Conservation (phyloP, 345 rosid species). For the Eucalyptus sp. region DNA sequence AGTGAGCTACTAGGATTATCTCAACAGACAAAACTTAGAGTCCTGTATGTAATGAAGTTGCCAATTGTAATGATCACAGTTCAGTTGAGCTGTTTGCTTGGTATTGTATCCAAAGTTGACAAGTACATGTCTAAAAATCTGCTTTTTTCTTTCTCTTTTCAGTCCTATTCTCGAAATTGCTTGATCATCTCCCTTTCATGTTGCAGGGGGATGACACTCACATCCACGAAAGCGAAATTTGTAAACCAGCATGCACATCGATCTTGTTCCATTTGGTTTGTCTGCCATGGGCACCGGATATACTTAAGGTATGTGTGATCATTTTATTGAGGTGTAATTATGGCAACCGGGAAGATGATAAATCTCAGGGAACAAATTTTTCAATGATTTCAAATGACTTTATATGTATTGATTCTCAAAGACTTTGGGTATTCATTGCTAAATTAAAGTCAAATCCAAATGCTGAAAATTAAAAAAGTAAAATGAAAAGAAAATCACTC, state of each 20-base stretch:
- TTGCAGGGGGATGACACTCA: conserved; percentile 49
- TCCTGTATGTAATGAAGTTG: background rate
- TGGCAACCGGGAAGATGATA: background rate
- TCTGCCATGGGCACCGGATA: conserved; percentile 38
- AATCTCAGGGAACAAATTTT: background rate
- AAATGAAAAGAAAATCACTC: background rate
- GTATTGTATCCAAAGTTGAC: background rate
- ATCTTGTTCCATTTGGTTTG: conserved; percentile 48
- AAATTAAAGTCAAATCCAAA: background rate
- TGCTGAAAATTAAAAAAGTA: background rate
- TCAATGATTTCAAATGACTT: background rate
- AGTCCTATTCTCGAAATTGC: background rate
- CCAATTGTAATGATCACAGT: background rate
- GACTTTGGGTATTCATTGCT: background rate
- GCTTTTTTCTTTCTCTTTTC: background rate
- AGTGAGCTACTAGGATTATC: background rate
- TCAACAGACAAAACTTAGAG: background rate
- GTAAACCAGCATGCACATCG: conserved; percentile 25
- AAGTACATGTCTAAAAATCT: background rate
- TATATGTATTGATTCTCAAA: background rate
- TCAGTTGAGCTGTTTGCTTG: background rate
- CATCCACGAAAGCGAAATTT: conserved; percentile 49
- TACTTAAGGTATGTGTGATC: conserved; percentile 14
- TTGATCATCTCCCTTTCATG: background rate
- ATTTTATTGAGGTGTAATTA: background rate